Evolutionary conservation across 768 basidiomycete species (phyloP).

Genomic region (Pleurotus tuber-regium): DNA sequence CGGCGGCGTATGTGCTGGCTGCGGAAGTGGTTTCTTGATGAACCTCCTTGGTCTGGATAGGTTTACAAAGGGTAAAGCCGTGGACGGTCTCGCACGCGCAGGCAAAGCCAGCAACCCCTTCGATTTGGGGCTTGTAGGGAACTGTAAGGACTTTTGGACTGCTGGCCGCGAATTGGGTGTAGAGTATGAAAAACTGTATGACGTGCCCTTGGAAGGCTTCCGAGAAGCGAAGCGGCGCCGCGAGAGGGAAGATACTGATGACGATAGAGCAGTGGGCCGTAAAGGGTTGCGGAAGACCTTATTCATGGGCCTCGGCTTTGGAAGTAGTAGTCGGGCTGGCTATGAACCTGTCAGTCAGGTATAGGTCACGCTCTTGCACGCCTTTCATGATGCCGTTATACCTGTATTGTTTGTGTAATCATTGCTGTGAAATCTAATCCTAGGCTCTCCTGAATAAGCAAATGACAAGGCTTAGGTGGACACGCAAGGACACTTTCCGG

Average conservation of each 20-base stretch:
- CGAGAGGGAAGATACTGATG: constrained; percentile 60
- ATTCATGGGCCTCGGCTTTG: constrained; percentile 55
- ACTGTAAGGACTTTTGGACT: constrained; percentile 95
- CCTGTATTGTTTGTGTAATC: constrained; percentile 3
- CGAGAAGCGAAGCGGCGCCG: constrained; percentile 63
- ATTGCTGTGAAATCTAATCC: background rate
- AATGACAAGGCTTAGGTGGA: too few relatives aligned
- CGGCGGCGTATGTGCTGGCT: constrained; percentile 37
- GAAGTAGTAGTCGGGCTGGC: constrained; percentile 50
- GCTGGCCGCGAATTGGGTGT: constrained; percentile 83
- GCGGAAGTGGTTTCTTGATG: constrained; percentile 72
- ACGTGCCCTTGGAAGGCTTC: constrained; percentile 86
- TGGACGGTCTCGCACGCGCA: constrained; percentile 79
- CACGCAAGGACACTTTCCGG: too few relatives aligned
- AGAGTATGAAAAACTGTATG: constrained; percentile 87
- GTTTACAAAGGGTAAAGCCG: constrained; percentile 89
- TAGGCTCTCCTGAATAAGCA: background rate
- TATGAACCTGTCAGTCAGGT: constrained; percentile 71
- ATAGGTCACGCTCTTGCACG: constrained; percentile 17
- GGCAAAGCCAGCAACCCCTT: constrained; percentile 87
- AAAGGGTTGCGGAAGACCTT: constrained; percentile 44
- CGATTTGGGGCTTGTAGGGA: constrained; percentile 72
- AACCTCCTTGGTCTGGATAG: constrained; percentile 91
- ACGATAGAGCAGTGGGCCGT: constrained; percentile 24
- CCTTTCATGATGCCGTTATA: background rate